These are phyloP conservation scores for Yamadazyma pseudoaaseri DNA, from an alignment of 1,139 yeast species.

Conservation along the genomic window DNA sequence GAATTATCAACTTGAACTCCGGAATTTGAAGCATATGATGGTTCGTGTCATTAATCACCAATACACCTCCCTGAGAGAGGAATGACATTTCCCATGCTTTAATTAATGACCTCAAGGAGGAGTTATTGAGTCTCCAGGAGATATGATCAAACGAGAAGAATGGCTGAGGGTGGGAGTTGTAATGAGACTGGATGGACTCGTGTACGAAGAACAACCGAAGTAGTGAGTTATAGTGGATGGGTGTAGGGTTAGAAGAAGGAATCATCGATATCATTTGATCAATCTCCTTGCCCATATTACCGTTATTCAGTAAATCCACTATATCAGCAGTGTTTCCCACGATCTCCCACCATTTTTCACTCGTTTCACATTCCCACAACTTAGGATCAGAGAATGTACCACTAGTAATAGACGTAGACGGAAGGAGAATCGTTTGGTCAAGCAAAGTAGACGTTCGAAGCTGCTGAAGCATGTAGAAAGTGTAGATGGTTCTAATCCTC, in stretches of 20 bases:
- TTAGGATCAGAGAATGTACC: conserved; percentile 66
- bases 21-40: conserved; percentile 50
- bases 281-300: conserved; percentile 48
- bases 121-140: conserved; percentile 65
- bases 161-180: conserved; percentile 12
- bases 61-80: conserved; percentile 58
- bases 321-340: conserved; percentile 17
- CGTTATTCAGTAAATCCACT: conserved; percentile 59
- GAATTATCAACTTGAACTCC: conserved; percentile 61
- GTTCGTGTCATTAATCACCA: conserved; percentile 52
- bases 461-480: conserved; percentile 70
- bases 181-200: conserved; percentile 60
- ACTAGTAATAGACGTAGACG: conserved; percentile 61
- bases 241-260: conserved; percentile 13
- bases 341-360: conserved; percentile 54
- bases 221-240: conserved; percentile 45
- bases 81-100: conserved; percentile 66
- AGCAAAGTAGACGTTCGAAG: conserved; percentile 61
- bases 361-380: conserved; percentile 63
- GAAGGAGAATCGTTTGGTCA: conserved; percentile 57
- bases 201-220: conserved; percentile 71
- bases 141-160: conserved; percentile 26
- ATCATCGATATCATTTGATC: conserved; percentile 7
- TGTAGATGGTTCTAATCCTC: conserved; percentile 81
- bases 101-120: conserved; percentile 49